phyloP scores from a whole-genome alignment of 768 basidiomycete species.

The Suillus plorans region DNA sequence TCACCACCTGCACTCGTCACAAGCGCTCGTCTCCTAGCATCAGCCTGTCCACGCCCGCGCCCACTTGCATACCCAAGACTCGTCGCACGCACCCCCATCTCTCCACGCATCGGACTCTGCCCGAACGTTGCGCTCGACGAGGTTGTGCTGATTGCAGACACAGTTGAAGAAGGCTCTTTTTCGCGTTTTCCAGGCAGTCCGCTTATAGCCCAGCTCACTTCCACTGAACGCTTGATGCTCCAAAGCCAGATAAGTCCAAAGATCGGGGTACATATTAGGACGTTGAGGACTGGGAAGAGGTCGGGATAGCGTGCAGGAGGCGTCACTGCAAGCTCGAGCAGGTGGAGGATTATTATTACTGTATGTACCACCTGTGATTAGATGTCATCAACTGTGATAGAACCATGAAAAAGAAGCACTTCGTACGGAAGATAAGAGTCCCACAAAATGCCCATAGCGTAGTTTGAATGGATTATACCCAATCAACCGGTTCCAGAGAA shows the following conservation, averaged over 20 bases:
- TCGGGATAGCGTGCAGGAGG: slow-evolving; percentile 84
- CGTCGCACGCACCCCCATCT: slow-evolving; percentile 23
- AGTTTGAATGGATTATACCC: slow-evolving; percentile 70
- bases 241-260: slow-evolving; percentile 86
- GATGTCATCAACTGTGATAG: neutral
- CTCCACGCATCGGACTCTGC: slow-evolving; percentile 9
- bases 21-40: slow-evolving; percentile 26
- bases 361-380: slow-evolving; percentile 50
- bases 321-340: slow-evolving; percentile 56
- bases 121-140: neutral
- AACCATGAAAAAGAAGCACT: neutral
- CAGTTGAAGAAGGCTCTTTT: slow-evolving; percentile 4
- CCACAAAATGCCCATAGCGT: slow-evolving; percentile 46
- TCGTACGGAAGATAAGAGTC: slow-evolving; percentile 51
- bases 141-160: neutral
- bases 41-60: slow-evolving; percentile 10
- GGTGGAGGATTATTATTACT: slow-evolving; percentile 55
- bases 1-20: slow-evolving; percentile 22
- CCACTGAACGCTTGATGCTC: slow-evolving; percentile 80
- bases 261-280: slow-evolving; percentile 75
- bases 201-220: slow-evolving; percentile 78
- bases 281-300: slow-evolving; percentile 82
- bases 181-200: slow-evolving; percentile 40
- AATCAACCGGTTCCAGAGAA: slow-evolving; percentile 82
- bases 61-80: slow-evolving; percentile 28